Evolutionary conservation across 495 filamentous ascomycete species (phyloP).

Genomic region (Aspergillus affinis): DNA sequence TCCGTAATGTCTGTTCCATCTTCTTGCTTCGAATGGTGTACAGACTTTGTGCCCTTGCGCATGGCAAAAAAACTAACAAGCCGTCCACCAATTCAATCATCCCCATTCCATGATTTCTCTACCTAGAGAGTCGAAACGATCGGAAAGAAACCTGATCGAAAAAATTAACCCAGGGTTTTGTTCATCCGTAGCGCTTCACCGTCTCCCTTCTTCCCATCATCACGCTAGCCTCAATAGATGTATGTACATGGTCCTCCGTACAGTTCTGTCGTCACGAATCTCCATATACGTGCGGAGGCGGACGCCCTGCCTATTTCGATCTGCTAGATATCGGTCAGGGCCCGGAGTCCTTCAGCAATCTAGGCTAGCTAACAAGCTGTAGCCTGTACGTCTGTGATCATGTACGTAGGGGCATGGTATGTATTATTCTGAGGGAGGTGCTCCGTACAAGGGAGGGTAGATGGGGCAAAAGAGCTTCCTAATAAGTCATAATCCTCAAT

Average conservation of each 20-base stretch:
- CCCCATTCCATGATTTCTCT: not conserved
- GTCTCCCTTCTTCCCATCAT: not conserved
- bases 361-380: not conserved
- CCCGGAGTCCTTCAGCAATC: not conserved
- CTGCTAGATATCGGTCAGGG: not conserved
- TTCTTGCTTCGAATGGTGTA: not conserved
- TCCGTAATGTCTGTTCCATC: not conserved
- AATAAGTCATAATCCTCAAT: not conserved
- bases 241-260: not conserved
- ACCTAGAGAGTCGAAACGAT: not conserved
- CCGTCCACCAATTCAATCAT: not conserved
- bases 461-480: not conserved
- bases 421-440: not conserved
- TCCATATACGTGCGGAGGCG: not conserved
- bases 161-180: not conserved
- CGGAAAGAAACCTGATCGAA: not conserved
- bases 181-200: not conserved
- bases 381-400: not conserved
- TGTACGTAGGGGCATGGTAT: not conserved
- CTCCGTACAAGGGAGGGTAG: not conserved
- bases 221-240: constrained; percentile 1
- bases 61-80: constrained; percentile 5
- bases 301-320: not conserved
- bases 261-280: not conserved
- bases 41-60: constrained; percentile 18